A percentile compares a stretch with the other conserved stretches of the same genome.
Conservation (phyloP, 2,329 filamentous ascomycete species). For the Leptographium flavum region DNA sequence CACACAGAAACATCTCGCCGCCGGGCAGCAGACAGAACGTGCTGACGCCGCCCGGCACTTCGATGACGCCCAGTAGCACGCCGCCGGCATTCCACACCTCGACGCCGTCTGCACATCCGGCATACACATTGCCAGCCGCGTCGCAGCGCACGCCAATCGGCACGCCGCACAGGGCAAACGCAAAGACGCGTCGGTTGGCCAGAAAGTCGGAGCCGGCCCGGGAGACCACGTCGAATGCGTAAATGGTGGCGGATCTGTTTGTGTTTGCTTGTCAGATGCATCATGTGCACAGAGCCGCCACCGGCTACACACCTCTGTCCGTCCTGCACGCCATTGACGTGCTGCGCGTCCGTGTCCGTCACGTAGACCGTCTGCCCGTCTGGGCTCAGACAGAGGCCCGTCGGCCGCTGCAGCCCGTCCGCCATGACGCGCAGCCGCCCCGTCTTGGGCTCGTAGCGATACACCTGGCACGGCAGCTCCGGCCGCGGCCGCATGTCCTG, state of each 20-base stretch:
- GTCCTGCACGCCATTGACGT: slow-evolving; percentile 16
- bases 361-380: slow-evolving; percentile 27
- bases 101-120: slow-evolving; percentile 33
- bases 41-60: slow-evolving; percentile 24
- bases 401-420: slow-evolving; percentile 29
- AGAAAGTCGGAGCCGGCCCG: slow-evolving; percentile 25
- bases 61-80: slow-evolving; percentile 26
- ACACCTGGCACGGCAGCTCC: slow-evolving; percentile 31
- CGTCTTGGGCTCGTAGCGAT: slow-evolving; percentile 26
- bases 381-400: slow-evolving; percentile 24
- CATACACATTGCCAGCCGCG: slow-evolving; percentile 28
- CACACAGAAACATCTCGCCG: slow-evolving; percentile 31
- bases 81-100: slow-evolving; percentile 32
- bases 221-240: slow-evolving; percentile 31
- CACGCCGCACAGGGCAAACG: slow-evolving; percentile 29
- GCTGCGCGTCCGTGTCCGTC: slow-evolving; percentile 22
- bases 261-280: neutral
- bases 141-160: slow-evolving; percentile 30
- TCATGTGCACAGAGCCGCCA: slow-evolving; percentile 5
- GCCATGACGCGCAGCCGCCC: slow-evolving; percentile 30
- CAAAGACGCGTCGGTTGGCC: slow-evolving; percentile 35
- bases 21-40: slow-evolving; percentile 28
- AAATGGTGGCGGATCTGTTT: slow-evolving; percentile 23
- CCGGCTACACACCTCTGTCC: too few species aligned
- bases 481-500: slow-evolving; percentile 28